A percentile compares a stretch with the other conserved stretches of the same genome.
Evolutionary conservation across 495 filamentous ascomycete species (phyloP).

Genomic region (Diplogelasinospora grovesii): DNA sequence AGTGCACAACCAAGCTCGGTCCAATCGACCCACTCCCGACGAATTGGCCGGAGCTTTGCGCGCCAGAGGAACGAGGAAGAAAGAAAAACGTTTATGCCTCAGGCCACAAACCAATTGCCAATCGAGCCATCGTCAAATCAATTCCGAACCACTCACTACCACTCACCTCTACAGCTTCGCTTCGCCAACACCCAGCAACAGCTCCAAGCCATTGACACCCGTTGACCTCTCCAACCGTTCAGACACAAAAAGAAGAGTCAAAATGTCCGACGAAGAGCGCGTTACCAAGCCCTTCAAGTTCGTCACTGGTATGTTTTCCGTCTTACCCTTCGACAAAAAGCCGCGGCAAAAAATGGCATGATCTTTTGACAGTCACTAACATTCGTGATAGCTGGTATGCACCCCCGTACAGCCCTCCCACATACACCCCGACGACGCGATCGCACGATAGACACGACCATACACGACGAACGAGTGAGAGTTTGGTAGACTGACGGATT

Average conservation of each 20-base stretch:
- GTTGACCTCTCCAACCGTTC: constrained; percentile 4
- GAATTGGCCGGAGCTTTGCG: too few relatives aligned
- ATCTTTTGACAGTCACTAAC: constrained; percentile 21
- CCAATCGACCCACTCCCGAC: too few relatives aligned
- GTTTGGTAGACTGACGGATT: too few relatives aligned
- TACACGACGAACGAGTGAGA: too few relatives aligned
- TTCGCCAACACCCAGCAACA: constrained; percentile 9
- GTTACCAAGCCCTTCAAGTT: constrained; percentile 99
- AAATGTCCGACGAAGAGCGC: constrained; percentile 85
- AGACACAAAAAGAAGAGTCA: constrained; percentile 26
- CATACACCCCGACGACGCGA: constrained; percentile 6
- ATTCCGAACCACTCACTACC: constrained; percentile 3
- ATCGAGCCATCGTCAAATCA: too few relatives aligned
- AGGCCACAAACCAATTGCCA: too few relatives aligned
- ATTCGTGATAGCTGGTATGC: constrained; percentile 41
- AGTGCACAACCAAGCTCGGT: too few relatives aligned
- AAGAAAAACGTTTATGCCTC: too few relatives aligned
- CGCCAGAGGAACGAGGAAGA: too few relatives aligned
- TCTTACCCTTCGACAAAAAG: constrained; percentile 23
- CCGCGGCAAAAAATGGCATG: constrained; percentile 28
- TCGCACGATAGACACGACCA: background rate
- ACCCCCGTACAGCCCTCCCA: constrained; percentile 1
- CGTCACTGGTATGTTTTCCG: constrained; percentile 73
- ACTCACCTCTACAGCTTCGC: constrained; percentile 9
- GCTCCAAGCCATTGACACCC: constrained; percentile 15